Conservation (phyloP, 2,329 filamentous ascomycete genomes). For the Neonectria faginata region DNA sequence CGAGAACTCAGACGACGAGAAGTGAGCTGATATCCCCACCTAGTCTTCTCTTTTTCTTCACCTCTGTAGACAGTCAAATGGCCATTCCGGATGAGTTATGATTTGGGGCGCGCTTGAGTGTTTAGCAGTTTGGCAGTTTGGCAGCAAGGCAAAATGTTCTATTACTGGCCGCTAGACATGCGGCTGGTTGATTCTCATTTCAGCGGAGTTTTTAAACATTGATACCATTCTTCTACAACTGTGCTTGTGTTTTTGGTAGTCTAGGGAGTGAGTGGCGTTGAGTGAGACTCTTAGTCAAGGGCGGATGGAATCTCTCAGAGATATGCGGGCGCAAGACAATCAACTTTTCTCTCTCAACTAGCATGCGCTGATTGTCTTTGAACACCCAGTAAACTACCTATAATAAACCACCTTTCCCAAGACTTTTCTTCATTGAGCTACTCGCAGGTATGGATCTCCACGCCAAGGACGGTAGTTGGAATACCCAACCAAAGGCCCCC, state of each 20-base stretch:
- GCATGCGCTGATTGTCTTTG: neutral
- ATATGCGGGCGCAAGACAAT: neutral
- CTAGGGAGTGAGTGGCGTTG: neutral
- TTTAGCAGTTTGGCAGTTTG: neutral
- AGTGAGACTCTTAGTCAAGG: neutral
- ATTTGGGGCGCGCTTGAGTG: neutral
- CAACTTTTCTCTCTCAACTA: neutral
- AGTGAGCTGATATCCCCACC: neutral
- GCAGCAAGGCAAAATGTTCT: conserved; percentile 2
- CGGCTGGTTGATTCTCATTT: neutral
- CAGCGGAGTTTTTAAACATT: neutral
- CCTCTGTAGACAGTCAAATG: neutral
- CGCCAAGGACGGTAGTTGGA: neutral
- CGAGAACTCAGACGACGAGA: conserved; percentile 2
- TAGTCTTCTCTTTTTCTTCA: neutral
- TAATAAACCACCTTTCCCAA: neutral
- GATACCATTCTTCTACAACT: neutral
- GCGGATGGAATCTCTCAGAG: neutral
- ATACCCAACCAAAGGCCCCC: neutral
- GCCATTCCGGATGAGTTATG: neutral
- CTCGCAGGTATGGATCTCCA: neutral
- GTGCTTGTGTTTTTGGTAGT: neutral
- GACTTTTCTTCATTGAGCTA: neutral
- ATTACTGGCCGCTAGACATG: neutral
- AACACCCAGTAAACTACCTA: neutral